phyloP scores from a whole-genome alignment of 129 eudicot genomes.

The Apium graveolens region DNA sequence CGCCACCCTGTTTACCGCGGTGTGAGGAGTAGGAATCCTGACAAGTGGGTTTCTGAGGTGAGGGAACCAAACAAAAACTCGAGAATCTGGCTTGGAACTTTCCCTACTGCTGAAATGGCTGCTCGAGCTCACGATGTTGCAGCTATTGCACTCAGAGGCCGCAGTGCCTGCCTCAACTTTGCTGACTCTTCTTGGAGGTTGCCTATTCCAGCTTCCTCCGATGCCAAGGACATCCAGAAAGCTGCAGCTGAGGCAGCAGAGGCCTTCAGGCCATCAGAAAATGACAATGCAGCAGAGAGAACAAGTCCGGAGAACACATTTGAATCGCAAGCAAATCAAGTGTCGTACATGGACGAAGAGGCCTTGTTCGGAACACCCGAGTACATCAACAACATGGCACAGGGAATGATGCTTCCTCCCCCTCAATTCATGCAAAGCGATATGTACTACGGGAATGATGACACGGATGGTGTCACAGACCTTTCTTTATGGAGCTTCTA shows the following conservation, averaged over 20 bases:
- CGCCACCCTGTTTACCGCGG: constrained; percentile 28
- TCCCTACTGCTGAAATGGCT: constrained; percentile 34
- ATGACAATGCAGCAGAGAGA: constrained; percentile 5
- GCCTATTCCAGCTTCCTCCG: constrained; percentile 43
- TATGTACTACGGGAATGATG: constrained; percentile 22
- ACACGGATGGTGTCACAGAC: constrained; percentile 27
- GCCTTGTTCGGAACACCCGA: constrained; percentile 48
- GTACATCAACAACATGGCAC: constrained; percentile 49
- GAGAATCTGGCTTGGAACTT: constrained; percentile 42
- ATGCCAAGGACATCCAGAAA: constrained; percentile 55
- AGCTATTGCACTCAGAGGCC: constrained; percentile 44
- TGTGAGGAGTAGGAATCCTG: constrained; percentile 23
- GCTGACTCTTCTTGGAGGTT: constrained; percentile 50
- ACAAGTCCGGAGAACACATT: not conserved
- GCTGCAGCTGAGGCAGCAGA: constrained; percentile 79
- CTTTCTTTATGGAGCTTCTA: constrained; percentile 42
- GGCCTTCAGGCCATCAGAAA: constrained; percentile 25
- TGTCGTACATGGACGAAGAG: constrained; percentile 42
- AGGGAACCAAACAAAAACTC: constrained; percentile 44
- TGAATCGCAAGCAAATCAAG: constrained; percentile 14
- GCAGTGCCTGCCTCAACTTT: constrained; percentile 52
- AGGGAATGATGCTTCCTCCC: constrained; percentile 61
- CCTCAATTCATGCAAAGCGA: constrained; percentile 22
- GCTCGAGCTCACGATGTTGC: constrained; percentile 47
- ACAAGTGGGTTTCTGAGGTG: constrained; percentile 39